Evolutionary conservation across 2,329 filamentous ascomycete species (phyloP), one percentile per base, ranked within the genome.

Genomic region (Spiromastix sp.): DNA sequence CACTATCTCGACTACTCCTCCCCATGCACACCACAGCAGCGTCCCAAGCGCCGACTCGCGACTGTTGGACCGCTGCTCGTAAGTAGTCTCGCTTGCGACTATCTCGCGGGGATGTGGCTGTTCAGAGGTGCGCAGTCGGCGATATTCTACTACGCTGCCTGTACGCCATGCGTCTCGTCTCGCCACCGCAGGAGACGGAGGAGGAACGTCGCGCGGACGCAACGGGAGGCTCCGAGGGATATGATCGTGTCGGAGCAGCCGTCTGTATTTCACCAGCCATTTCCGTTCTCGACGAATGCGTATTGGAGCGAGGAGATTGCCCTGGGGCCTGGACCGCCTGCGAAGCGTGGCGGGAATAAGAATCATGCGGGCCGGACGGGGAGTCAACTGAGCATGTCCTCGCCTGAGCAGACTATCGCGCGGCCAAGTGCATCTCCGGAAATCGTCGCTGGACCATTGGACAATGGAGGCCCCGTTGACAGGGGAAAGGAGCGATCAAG

Each of bases 271-370:
- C 71, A 77, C 33, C 86, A 95, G 50, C 86, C 81, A 2, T 58
- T 56, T 4, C 83, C 85, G 1, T 91, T 85, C 49, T 80, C 79
- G 50, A 93, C 85, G 18, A 95, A 95, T 50, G 79, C 81, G 9
- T 85, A 84, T 60, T 95, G 87, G 87, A 67, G 72, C 20, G 82
- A 91, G 52, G 87, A 95, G 59, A 93, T 95, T 45, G 70, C 68
- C 42, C 71, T 87, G 61, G 87, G 87, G 0, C 87, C 87, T 2
- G 77, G 74, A 3, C 71, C 82, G 22, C 79, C 78, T 20, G 79
- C 79, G 49, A 60, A 66, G 71, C 79, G 56, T 61, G 47, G 59
- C 54, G 50, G 59, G 43, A 39, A 62, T 52, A 45, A 73, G 59
- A 60, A 70, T 61, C 76, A 66, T 51, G 64, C 62, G 32, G 77